Evolutionary conservation across 129 eudicot genomes (phyloP).

Genomic region (Tanacetum coccineum): DNA sequence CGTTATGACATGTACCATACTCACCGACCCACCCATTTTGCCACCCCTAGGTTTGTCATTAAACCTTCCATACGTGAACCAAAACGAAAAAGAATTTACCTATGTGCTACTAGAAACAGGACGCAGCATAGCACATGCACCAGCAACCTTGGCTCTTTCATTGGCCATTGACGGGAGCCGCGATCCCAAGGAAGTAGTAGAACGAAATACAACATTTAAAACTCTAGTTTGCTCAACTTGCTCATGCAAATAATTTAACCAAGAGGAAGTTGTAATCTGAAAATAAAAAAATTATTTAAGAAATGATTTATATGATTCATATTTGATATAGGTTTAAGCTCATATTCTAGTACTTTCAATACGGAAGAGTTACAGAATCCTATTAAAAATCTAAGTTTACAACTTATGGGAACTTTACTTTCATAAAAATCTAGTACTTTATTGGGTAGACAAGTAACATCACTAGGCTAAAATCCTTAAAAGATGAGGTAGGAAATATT

Average conservation of each 20-base stretch:
- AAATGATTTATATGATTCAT: neutral
- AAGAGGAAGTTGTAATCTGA: constrained; percentile 95
- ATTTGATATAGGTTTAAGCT: neutral
- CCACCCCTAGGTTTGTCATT: neutral
- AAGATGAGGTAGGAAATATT: neutral
- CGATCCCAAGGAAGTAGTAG: constrained; percentile 91
- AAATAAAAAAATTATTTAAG: no score
- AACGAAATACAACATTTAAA: constrained; percentile 78
- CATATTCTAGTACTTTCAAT: neutral
- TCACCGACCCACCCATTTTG: no score
- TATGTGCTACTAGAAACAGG: constrained; percentile 96
- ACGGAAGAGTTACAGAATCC: neutral
- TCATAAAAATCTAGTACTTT: no score
- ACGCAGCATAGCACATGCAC: constrained; percentile 85
- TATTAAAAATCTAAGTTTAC: neutral
- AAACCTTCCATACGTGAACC: no score
- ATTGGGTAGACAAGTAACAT: neutral
- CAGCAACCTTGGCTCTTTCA: no score
- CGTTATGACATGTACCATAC: no score
- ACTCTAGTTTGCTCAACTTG: constrained; percentile 92
- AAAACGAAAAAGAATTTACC: constrained; percentile 33
- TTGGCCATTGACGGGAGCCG: constrained; percentile 93
- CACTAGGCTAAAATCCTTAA: neutral
- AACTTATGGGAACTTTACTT: neutral
- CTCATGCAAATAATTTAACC: constrained; percentile 94